A percentile compares a stretch with the other conserved stretches of the same genome.
phyloP scores from a whole-genome alignment of 192 early-diverging fungal species.

The Coemansia sp. region DNA sequence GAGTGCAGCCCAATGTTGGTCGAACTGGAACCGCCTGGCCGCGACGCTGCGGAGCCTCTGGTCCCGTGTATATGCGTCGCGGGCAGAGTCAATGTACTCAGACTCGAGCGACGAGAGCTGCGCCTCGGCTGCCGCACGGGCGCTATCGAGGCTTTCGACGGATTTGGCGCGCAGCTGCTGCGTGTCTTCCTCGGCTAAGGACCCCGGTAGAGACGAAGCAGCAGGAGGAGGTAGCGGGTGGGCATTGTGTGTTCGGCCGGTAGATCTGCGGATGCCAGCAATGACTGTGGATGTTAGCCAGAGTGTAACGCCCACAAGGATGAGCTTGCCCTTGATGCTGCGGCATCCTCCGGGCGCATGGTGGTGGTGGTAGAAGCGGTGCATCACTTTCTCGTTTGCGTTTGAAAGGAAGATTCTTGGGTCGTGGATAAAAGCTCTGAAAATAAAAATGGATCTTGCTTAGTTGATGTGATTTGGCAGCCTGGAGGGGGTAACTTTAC shows the following conservation, averaged over 20 bases:
- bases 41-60: constrained; percentile 15
- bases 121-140: constrained; percentile 5
- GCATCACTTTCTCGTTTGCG: background rate
- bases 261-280: constrained; percentile 35
- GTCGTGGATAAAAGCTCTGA: background rate
- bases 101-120: constrained; percentile 22
- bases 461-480: too few relatives aligned
- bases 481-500: too few relatives aligned
- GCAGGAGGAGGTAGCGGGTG: background rate
- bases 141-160: background rate
- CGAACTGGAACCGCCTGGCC: background rate
- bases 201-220: background rate
- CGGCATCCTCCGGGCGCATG: background rate
- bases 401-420: background rate
- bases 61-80: constrained; percentile 11
- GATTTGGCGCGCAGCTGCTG: background rate
- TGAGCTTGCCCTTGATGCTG: constrained; percentile 23
- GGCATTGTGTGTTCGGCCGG: constrained; percentile 34
- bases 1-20: constrained; percentile 2
- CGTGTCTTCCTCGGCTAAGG: background rate
- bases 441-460: background rate
- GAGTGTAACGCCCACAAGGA: constrained; percentile 33
- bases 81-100: constrained; percentile 20
- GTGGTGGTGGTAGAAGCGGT: constrained; percentile 12
- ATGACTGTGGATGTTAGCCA: constrained; percentile 45